Conservation (phyloP, 2,329 filamentous ascomycete species). For the Tolypocladium inflatum region DNA sequence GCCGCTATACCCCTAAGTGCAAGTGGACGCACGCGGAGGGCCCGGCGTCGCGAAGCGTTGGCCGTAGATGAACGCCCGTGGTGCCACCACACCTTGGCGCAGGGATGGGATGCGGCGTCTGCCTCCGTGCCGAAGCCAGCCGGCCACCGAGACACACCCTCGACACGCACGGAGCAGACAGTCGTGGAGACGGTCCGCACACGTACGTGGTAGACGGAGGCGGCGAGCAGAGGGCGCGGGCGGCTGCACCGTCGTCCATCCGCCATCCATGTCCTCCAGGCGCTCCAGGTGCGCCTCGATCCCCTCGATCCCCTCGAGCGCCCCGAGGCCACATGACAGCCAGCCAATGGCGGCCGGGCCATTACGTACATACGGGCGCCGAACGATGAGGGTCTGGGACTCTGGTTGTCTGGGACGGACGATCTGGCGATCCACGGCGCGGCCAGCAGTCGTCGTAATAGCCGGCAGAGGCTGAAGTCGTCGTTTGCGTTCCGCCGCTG, state of each 20-base stretch:
- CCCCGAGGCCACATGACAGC: constrained; percentile 2
- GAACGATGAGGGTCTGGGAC: background rate
- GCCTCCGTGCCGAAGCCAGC: background rate
- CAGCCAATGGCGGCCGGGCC: constrained; percentile 4
- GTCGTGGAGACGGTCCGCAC: background rate
- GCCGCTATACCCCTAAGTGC: constrained; percentile 48
- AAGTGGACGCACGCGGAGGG: constrained; percentile 30
- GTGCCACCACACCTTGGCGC: constrained; percentile 8
- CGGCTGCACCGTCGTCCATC: background rate
- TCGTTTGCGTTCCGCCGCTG: background rate
- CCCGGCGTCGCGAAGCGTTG: constrained; percentile 6
- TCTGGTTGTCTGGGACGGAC: background rate
- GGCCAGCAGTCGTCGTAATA: background rate
- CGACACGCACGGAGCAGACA: background rate
- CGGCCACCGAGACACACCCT: background rate
- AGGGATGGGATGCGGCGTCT: background rate
- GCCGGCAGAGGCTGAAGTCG: background rate
- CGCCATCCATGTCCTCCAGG: background rate
- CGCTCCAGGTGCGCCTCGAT: background rate
- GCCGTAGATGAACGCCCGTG: constrained; percentile 4
- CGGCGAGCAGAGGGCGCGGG: background rate
- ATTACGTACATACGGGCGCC: constrained; percentile 6
- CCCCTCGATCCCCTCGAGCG: background rate
- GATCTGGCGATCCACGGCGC: background rate
- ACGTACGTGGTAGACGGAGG: too few relatives aligned